Evolutionary conservation across 176 grass and related monocot species (phyloP), one percentile per base, ranked within the genome.

Genomic region (Carex littledalei): DNA sequence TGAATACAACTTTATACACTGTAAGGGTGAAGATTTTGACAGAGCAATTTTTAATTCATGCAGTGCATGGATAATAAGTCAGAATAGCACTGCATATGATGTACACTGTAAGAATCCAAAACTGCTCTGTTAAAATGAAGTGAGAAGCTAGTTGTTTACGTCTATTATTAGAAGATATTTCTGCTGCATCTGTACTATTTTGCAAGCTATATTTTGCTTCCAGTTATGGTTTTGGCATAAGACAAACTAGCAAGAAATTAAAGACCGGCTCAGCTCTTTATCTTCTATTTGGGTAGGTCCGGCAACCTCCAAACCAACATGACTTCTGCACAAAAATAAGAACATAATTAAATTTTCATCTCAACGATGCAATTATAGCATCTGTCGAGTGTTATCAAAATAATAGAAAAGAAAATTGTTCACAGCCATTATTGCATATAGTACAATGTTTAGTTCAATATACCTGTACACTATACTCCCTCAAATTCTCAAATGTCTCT

Each of bases 291-390:
- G 14, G 49, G 37, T 55, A 24, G 67, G 55, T 52, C 37, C 85
- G 84, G 66, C 41, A 81, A 54, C 56, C 65, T 63, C 18, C 81
- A 57, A 74, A 89, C 87, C 87, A 85, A 80, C 87, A 85, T 73
- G 87, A 82, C 12, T 75, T 82, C 84, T 89, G 83, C 65, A 63
- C 55, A 83, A 34, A 45, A 47, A 58, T 17, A 87, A 72, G 13
- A 13, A 55, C 20, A 18, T 67, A 9, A 59, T 14, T 53, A 32
- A 22, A 77, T 64, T 52, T 71, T 22, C 20, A 88, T 60, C 56
- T 74, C 47, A 26, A 52, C 84, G 24, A 57, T 78, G 52, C 74
- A 78, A 57, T 8, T 17, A 8, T 17, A 57, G 17, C 43, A 26
- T 50, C 43, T 54, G 14, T 8, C 3, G 17, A 20, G 37, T 72